Base-by-base conservation (phyloP, 2,329 filamentous ascomycete genomes). In the Seiridium cupressi region DNA sequence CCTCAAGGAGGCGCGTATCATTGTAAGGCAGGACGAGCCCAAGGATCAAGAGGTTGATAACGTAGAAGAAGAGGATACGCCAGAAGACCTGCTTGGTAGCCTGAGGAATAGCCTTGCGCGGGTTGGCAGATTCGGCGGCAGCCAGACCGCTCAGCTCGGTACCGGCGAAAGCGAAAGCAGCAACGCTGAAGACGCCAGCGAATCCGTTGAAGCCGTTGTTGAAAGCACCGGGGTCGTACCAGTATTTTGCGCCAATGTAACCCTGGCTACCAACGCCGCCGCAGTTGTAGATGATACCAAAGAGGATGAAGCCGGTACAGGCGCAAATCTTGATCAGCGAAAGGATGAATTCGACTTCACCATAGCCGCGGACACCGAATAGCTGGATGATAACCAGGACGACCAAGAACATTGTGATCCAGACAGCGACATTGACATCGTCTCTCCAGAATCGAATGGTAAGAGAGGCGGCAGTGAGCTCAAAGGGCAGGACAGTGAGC, bases 291-390 rank as follows among this genome's bases (percentile, higher is more conserved):
- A 87, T 72, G 58, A 88, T 85, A 49, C 83, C 85, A 34, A 89
- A 74, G 64, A 90, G 80, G 69, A 89, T 89, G 70, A 89, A 89
- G 4, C 86, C 87, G 8, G 82, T 74, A 66, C 83, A 81, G 51
- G 86, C 84, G 10, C 75, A 67, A 64, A 88, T 78, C 71, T 88
- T 88, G 69, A 88, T 78, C 60, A 82, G 74, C 63, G 78, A 79
- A 26, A 88, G 79, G 32, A 83, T 61, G 63, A 87, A 88, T 66
- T 88, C 85, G 63, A 86, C 82, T 74, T 82, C 84, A 61, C 77
- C 83, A 59, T 84, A 85, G n/a, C 82, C 81, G n/a, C 78, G 73
- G 9, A 87, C 81, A 32, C 84, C 82, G 61, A 85, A 84, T 59
- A 86, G 61, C 68, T 85, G 81, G 65, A 85, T 84, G 10, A 75